phyloP scores from a whole-genome alignment of 768 basidiomycete genomes.

The Sarcodon sp. region DNA sequence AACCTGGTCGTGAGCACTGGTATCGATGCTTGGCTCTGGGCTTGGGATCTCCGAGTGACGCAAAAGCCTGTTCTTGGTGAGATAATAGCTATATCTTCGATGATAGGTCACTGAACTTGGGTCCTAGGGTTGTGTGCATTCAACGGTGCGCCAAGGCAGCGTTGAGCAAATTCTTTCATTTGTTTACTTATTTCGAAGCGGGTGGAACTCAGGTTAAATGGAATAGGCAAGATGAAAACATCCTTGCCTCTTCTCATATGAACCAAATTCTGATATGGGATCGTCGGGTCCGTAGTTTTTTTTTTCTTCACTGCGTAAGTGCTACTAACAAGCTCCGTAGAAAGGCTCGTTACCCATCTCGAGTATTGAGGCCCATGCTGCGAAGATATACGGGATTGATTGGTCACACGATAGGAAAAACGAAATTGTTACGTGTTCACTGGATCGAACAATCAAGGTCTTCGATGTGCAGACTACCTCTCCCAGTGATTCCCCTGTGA shows the following conservation, averaged over 20 bases:
- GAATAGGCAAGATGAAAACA: constrained; percentile 78
- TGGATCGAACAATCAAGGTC: constrained; percentile 88
- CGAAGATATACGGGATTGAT: constrained; percentile 96
- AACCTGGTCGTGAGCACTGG: constrained; percentile 82
- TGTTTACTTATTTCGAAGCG: constrained; percentile 18
- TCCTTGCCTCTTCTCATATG: constrained; percentile 83
- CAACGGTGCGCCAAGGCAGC: constrained; percentile 26
- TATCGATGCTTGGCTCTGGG: constrained; percentile 90
- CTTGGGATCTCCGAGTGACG: constrained; percentile 67
- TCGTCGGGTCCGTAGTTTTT: constrained; percentile 47
- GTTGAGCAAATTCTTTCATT: neutral
- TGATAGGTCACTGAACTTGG: neutral
- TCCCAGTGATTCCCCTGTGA: neutral
- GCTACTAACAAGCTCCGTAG: constrained; percentile 20
- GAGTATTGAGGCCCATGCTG: constrained; percentile 67
- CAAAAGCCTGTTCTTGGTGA: constrained; percentile 56
- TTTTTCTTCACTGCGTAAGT: neutral
- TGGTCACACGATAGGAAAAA: constrained; percentile 72
- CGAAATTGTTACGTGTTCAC: constrained; percentile 86
- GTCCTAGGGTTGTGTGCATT: constrained; percentile 41
- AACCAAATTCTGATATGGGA: constrained; percentile 92
- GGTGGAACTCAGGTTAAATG: constrained; percentile 95
- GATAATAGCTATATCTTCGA: neutral
- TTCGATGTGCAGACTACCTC: constrained; percentile 45
- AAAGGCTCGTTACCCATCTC: constrained; percentile 81